These are phyloP conservation scores for Inonotus obliquus DNA, from an alignment of 1,284 basidiomycete genomes.

Conservation along the genomic window DNA sequence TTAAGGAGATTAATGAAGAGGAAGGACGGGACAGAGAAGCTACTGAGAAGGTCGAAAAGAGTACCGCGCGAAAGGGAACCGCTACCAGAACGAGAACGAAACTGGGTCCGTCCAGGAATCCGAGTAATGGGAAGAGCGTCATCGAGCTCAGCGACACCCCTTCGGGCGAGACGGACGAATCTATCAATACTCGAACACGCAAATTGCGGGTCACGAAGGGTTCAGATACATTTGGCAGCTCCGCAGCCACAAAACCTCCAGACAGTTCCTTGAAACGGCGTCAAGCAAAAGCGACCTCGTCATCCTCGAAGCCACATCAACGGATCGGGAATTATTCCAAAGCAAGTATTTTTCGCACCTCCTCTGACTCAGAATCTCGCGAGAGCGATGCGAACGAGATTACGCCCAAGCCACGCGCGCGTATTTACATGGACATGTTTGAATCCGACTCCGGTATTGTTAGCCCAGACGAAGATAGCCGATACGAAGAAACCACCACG, in stretches of 20 bases:
- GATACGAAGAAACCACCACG: not conserved
- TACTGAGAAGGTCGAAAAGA: not conserved
- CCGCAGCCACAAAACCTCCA: not conserved
- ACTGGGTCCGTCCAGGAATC: not conserved
- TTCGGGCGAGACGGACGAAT: not conserved
- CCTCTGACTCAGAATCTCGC: not conserved
- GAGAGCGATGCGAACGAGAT: not conserved
- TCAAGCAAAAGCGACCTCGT: not conserved
- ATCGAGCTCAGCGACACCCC: conserved; percentile 7
- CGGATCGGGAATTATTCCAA: not conserved
- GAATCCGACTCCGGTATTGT: not conserved
- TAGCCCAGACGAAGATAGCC: not conserved
- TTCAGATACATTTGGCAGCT: not conserved
- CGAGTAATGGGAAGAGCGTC: not conserved
- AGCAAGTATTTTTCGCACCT: not conserved
- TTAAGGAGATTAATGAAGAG: conserved; percentile 48
- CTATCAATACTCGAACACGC: not conserved
- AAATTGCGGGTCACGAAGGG: not conserved
- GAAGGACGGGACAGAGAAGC: conserved; percentile 22
- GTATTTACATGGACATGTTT: not conserved
- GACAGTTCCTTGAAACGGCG: not conserved
- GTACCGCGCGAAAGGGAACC: not conserved
- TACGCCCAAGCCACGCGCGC: not conserved
- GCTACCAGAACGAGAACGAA: not conserved
- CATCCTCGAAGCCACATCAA: not conserved